Base-by-base conservation (phyloP, 441 rosid genomes). In the Sinapis alba region DNA sequence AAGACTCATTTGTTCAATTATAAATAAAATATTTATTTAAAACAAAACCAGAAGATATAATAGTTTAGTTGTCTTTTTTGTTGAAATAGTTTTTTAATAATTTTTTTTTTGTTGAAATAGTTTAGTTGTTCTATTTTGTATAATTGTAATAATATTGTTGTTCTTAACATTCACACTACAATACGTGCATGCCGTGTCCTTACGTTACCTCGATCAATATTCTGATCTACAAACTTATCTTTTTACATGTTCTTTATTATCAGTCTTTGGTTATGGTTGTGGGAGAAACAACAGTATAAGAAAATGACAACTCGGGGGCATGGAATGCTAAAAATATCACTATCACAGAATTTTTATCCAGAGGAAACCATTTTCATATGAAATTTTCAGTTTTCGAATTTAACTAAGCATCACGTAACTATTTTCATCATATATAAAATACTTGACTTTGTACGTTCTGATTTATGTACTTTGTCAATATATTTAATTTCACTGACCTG, bases 361-460 rank as follows among this genome's bases (percentile, higher is more conserved):
- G 12, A 68, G 20, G 24, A 41, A 69, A 69, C 60, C 65, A 76
- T 38, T 69, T 76, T 23, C 16, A 69, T 69, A 43, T 69, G 34
- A 41, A 76, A 63, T 11, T 76, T 56, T 16, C 18, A n/a, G 21
- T n/a, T 26, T 20, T 69, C 60, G 65, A 54, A 69, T 56, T 20
- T 69, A 19, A 0, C 1, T 1, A 6, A 76, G 79, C 59, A 76
- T 45, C 51, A 76, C 79, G 80, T 57, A 76, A 70, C 80, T 6
- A 5, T 1, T 32, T 51, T 23, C 68, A 60, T 30, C 0, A 20
- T n/a, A 16, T 11, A 34, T 1, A 21, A 67, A 15, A 34, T 7
- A 34, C 18, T 6, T 50, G n/a, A 19, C 26, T n/a, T n/a, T 36
- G 2, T 30, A 11, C 62, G 4, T 43, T 20, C 9, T 56, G 2